Evolutionary conservation across 1,139 yeast species (phyloP), one percentile per base, ranked within the genome.

Genomic region (Pneumocystis canis): DNA sequence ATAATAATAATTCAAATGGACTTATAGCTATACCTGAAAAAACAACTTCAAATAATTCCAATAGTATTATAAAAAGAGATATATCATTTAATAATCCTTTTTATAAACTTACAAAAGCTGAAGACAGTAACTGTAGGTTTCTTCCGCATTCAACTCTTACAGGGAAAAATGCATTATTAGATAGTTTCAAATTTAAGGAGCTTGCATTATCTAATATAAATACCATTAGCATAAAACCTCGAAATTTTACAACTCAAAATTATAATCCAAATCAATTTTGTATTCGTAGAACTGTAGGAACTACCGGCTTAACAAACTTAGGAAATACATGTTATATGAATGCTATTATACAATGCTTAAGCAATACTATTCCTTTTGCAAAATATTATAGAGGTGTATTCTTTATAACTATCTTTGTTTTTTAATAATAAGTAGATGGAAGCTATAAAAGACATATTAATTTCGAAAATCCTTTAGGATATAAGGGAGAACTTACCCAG

Each of bases 321-420:
- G 97, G 97, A 0, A 92, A 89, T 70, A 87, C 96, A 0, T 92
- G 98, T 73, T 92, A 92, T 73, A 85, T 92, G 84, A 92, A 92
- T 73, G 87, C 96, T 70, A 81, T 92, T 64, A 74, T 92, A 20
- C 98, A 92, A 73, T 90, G 97, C 71, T 75, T 92, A 47, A 73
- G 80, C 9, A 83, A 83, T 1, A 80, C 84, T 0, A 75, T 77
- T 6, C 77, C 77, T 61, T 70, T 82, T 20, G 74, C 80, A 1
- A 72, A 73, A 30, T 74, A 82, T 62, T 60, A 62, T 25, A 63
- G 61, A 53, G 59, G 59, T 57, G 30, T 20, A 28, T 20, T 47
- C 5, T 25, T 25, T 47, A 47, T 47, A 11, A 7, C n/a, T 9
- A 30, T 35, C 3, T 39, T 35, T 57, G 16, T 25, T 20, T 57